Conservation (phyloP, 2,329 filamentous ascomycete genomes). For the Tolypocladium album region DNA sequence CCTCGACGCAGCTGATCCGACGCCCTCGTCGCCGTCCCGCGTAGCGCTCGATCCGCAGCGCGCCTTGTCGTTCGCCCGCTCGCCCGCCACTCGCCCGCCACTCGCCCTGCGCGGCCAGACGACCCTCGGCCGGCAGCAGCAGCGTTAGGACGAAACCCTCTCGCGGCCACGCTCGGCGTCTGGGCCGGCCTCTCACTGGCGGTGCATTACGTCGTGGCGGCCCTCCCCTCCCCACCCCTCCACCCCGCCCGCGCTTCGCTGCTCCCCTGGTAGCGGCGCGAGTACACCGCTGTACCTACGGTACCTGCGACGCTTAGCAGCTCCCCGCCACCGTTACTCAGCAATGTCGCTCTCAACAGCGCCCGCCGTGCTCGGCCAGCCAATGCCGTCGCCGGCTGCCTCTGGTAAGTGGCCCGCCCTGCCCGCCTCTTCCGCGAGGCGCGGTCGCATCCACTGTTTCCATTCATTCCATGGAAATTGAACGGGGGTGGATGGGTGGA, state of each 20-base stretch:
- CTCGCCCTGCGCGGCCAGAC: neutral
- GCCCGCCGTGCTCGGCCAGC: neutral
- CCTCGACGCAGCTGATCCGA: neutral
- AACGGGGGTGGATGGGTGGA: slow-evolving; percentile 1
- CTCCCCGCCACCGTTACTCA: neutral
- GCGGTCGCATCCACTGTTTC: slow-evolving; percentile 3
- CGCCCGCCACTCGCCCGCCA: neutral
- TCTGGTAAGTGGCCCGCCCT: slow-evolving; percentile 2
- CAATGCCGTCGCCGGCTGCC: slow-evolving; percentile 1
- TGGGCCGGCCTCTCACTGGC: slow-evolving; percentile 1
- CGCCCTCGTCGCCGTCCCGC: neutral
- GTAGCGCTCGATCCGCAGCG: neutral
- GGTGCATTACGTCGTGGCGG: slow-evolving; percentile 6
- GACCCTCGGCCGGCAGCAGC: neutral
- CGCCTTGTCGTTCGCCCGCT: neutral
- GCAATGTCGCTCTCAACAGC: slow-evolving; percentile 4
- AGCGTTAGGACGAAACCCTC: neutral
- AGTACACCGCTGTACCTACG: neutral
- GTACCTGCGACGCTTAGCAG: neutral
- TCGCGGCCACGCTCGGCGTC: slow-evolving; percentile 1
- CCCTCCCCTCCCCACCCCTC: slow-evolving; percentile 1
- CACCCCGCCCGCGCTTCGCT: neutral
- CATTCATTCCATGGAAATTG: slow-evolving; percentile 1
- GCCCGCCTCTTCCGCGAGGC: neutral
- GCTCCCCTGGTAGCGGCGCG: neutral